phyloP scores from a whole-genome alignment of 2,329 filamentous ascomycete genomes.

The Trichocomaceae sp. region DNA sequence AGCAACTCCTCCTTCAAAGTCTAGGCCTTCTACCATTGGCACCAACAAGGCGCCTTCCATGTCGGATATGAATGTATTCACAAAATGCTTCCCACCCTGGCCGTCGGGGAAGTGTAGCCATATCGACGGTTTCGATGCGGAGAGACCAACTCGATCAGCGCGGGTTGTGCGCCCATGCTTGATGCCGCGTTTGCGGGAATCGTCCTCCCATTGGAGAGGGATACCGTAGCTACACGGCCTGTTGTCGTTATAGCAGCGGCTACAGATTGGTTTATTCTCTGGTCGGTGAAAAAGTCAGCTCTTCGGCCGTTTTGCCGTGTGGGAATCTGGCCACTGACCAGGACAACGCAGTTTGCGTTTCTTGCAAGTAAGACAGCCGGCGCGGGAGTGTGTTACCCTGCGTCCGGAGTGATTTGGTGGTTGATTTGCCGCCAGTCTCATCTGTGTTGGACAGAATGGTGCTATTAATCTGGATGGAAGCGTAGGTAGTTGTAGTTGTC shows the following conservation, averaged over 20 bases:
- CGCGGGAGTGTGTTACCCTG: constrained; percentile 15
- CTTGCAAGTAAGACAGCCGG: constrained; percentile 15
- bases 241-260: constrained; percentile 12
- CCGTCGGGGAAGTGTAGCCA: constrained; percentile 9
- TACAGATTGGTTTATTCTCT: constrained; percentile 14
- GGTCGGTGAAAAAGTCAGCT: background rate
- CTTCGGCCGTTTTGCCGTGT: background rate
- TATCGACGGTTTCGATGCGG: constrained; percentile 2
- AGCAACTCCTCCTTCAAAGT: constrained; percentile 1
- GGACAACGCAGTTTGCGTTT: constrained; percentile 14
- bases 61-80: constrained; percentile 13
- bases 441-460: background rate
- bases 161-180: constrained; percentile 14
- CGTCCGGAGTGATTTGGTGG: constrained; percentile 9
- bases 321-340: background rate
- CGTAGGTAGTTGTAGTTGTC: background rate
- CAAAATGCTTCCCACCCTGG: constrained; percentile 10
- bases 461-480: background rate
- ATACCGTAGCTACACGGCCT: constrained; percentile 11
- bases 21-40: constrained; percentile 7
- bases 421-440: constrained; percentile 5
- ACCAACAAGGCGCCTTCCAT: constrained; percentile 8
- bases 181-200: constrained; percentile 13
- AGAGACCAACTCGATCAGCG: constrained; percentile 10
- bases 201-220: constrained; percentile 14